Conservation (phyloP, 2,329 filamentous ascomycete genomes). For the Chrysoporthe cubensis region DNA sequence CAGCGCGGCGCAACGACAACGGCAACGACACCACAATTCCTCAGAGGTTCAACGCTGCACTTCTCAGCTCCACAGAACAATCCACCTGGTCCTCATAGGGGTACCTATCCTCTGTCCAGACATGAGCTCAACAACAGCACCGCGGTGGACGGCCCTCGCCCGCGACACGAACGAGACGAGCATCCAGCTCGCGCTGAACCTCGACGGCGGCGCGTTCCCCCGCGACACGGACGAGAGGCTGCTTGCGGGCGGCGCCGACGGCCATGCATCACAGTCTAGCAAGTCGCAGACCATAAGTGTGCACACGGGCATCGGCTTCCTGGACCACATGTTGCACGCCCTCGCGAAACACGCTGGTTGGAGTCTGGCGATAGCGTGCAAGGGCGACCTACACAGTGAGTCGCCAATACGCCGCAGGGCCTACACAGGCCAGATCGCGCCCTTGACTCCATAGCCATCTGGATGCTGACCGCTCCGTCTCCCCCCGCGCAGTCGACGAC, state of each 20-base stretch:
- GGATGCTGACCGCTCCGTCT: background rate
- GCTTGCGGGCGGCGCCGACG: conserved; percentile 53
- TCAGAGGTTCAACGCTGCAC: background rate
- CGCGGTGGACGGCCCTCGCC: conserved; percentile 75
- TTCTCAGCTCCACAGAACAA: background rate
- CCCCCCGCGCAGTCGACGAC: conserved; percentile 74
- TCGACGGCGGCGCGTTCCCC: conserved; percentile 84
- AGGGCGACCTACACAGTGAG: conserved; percentile 89
- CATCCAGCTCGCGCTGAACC: conserved; percentile 88
- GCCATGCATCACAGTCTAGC: conserved; percentile 83
- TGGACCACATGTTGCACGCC: conserved; percentile 98
- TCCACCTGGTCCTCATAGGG: background rate
- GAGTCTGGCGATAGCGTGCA: conserved; percentile 81
- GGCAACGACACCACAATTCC: background rate
- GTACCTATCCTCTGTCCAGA: background rate
- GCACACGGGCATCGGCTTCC: conserved; percentile 93
- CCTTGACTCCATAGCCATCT: background rate
- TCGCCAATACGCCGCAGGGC: conserved; percentile 30
- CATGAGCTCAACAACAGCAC: conserved; percentile 35
- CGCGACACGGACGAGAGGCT: conserved; percentile 63
- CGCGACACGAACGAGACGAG: conserved; percentile 98
- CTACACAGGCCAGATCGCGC: conserved; percentile 2
- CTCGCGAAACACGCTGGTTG: conserved; percentile 95
- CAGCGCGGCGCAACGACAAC: background rate
- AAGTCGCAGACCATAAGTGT: conserved; percentile 84